Conservation (phyloP, 1,284 basidiomycete species). For the Cystobasidiaceae sp. region DNA sequence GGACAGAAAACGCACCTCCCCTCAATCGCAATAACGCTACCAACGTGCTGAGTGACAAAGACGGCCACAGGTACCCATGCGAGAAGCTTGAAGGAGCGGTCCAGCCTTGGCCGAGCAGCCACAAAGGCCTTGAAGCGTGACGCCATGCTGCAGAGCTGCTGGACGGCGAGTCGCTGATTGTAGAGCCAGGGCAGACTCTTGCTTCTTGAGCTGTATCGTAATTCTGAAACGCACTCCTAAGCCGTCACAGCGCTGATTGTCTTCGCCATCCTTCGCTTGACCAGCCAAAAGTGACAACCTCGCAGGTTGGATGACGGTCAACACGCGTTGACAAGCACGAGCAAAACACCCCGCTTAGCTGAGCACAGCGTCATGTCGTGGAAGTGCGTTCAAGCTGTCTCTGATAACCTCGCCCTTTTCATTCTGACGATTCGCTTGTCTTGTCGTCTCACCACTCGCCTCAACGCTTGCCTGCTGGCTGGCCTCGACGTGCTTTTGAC, state of each 20-base stretch:
- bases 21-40: constrained; percentile 50
- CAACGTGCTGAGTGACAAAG: constrained; percentile 51
- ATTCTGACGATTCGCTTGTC: neutral
- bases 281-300: neutral
- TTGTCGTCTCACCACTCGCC: neutral
- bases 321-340: neutral
- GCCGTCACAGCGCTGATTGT: neutral
- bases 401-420: neutral
- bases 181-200: neutral
- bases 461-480: neutral
- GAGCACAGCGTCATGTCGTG: constrained; percentile 17
- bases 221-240: neutral
- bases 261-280: neutral
- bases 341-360: neutral
- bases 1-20: constrained; percentile 45
- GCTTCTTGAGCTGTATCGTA: neutral
- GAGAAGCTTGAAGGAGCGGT: constrained; percentile 41
- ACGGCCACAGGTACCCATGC: constrained; percentile 53
- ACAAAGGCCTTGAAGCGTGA: constrained; percentile 1
- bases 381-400: constrained; percentile 6
- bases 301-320: neutral
- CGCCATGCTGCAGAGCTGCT: neutral
- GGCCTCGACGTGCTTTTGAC: too few relatives aligned
- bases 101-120: neutral
- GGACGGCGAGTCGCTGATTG: neutral